phyloP scores from a whole-genome alignment of 805 yeast genomes.

The Myxozyma sirexii region DNA sequence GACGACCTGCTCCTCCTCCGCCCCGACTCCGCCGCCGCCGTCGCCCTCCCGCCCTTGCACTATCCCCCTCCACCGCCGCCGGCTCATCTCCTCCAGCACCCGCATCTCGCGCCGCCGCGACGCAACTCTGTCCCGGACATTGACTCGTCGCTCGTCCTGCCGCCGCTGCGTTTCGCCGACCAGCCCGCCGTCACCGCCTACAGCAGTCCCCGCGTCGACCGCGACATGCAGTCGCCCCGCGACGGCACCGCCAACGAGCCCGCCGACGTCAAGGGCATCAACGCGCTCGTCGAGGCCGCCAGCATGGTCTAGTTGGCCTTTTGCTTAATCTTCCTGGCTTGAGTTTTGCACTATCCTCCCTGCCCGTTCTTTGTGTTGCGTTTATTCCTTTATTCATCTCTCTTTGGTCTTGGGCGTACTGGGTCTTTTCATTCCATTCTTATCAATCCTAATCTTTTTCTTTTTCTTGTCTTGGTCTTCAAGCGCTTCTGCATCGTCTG shows the following conservation, averaged over 20 bases:
- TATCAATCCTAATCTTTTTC: too few relatives aligned
- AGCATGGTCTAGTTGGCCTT: constrained; percentile 5
- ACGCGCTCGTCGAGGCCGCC: constrained; percentile 30
- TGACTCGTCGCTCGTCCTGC: constrained; percentile 6
- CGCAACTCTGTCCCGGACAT: neutral
- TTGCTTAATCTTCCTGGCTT: neutral
- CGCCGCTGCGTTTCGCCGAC: constrained; percentile 1
- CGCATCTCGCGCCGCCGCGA: neutral
- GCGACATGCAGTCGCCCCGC: neutral
- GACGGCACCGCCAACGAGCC: neutral
- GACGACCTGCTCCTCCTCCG: neutral
- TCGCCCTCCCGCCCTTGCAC: neutral
- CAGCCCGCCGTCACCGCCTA: neutral
- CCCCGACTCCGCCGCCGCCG: neutral
- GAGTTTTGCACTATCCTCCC: neutral
- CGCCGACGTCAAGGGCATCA: constrained; percentile 19
- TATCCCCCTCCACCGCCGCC: neutral
- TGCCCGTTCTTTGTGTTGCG: neutral
- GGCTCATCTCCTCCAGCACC: neutral
- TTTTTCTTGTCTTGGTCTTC: too few relatives aligned
- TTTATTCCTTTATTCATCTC: neutral
- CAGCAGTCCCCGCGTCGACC: neutral
- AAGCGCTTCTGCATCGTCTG: too few relatives aligned
- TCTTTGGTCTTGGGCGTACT: neutral
- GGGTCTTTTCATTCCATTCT: too few relatives aligned